Percentiles rank a stretch among this genome's conserved stretches.
Evolutionary conservation across 2,329 filamentous ascomycete species (phyloP).

Genomic region (Rhytidhysteron rufulum): DNA sequence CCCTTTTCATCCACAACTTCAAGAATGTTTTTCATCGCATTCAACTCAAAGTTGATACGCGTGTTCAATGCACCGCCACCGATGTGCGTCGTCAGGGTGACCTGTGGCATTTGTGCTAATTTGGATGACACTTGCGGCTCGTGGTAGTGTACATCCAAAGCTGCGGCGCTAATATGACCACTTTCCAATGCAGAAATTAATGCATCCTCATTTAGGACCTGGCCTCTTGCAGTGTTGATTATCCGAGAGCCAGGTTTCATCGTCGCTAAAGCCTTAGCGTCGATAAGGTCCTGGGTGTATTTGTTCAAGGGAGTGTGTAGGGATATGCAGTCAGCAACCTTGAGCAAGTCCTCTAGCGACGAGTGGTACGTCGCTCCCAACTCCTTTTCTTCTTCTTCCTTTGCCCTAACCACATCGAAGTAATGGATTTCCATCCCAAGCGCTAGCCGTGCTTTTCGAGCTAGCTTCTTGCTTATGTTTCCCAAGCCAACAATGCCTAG

Average conservation of each 20-base stretch:
- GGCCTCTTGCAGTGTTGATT: conserved; percentile 51
- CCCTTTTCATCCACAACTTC: conserved; percentile 19
- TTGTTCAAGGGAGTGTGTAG: conserved; percentile 32
- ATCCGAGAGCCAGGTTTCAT: conserved; percentile 50
- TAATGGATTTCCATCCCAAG: conserved; percentile 14
- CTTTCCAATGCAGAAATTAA: conserved; percentile 45
- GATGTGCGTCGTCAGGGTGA: conserved; percentile 54
- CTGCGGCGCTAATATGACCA: conserved; percentile 47
- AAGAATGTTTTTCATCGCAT: conserved; percentile 59
- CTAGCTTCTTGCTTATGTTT: conserved; percentile 33
- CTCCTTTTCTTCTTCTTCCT: conserved; percentile 22
- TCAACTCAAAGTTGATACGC: conserved; percentile 54
- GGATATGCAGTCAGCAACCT: conserved; percentile 30
- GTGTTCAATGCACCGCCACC: conserved; percentile 59
- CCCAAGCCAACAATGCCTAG: conserved; percentile 12
- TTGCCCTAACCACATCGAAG: conserved; percentile 8
- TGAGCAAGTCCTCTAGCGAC: conserved; percentile 21
- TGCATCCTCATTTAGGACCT: conserved; percentile 49
- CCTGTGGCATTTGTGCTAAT: conserved; percentile 13
- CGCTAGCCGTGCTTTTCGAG: conserved; percentile 12
- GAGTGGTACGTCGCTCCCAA: conserved; percentile 27
- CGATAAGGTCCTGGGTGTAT: conserved; percentile 40
- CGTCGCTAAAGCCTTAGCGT: conserved; percentile 38
- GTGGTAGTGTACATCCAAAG: conserved; percentile 51
- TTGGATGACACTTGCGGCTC: conserved; percentile 38